Conservation (phyloP, 129 eudicot species). For the Logfia minima region DNA sequence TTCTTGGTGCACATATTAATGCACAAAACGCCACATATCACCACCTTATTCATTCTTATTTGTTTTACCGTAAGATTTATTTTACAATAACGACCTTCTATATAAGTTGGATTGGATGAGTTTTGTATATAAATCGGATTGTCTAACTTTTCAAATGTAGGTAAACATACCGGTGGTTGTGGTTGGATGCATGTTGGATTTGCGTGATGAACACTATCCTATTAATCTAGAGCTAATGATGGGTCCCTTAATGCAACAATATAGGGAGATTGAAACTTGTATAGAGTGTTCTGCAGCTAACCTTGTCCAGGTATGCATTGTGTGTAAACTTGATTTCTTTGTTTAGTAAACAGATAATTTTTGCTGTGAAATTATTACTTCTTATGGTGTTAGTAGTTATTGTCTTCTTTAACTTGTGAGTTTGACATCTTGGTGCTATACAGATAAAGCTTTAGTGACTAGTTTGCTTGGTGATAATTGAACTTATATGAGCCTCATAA, state of each 20-base stretch:
- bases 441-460: neutral
- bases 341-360: neutral
- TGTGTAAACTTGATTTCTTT: neutral
- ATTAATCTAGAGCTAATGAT: conserved; percentile 66
- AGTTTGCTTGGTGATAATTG: neutral
- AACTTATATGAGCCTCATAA: conserved; percentile 9
- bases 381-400: conserved; percentile 2
- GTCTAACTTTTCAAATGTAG: conserved; percentile 35
- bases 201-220: conserved; percentile 66
- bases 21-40: too few species aligned
- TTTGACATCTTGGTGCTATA: too few species aligned
- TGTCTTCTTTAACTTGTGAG: neutral
- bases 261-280: conserved; percentile 95
- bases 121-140: conserved; percentile 10
- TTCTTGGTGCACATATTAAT: too few species aligned
- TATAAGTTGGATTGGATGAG: neutral
- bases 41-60: too few species aligned
- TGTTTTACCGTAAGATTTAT: too few species aligned
- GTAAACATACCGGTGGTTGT: conserved; percentile 77
- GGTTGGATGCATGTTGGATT: conserved; percentile 93
- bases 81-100: too few species aligned
- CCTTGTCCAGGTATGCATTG: conserved; percentile 70
- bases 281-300: conserved; percentile 96
- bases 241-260: conserved; percentile 88
- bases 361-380: conserved; percentile 5